Conservation (phyloP, 1,284 basidiomycete genomes). For the Hypsizygus ulmarius region DNA sequence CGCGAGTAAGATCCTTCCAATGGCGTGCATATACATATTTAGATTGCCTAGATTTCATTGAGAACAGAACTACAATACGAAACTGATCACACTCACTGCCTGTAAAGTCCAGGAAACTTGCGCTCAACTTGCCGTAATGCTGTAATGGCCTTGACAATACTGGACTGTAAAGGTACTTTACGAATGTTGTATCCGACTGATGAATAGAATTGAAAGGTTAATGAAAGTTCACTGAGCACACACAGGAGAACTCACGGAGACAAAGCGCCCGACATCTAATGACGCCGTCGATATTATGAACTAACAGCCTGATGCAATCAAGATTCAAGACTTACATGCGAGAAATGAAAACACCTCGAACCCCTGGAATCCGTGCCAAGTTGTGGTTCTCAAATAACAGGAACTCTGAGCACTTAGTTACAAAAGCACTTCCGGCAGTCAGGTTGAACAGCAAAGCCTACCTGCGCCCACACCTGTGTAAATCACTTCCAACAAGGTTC, state of each 20-base stretch:
- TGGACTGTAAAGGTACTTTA: conserved; percentile 20
- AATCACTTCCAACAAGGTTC: conserved; percentile 30
- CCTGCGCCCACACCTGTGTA: conserved; percentile 27
- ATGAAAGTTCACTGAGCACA: background rate
- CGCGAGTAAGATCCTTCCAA: conserved; percentile 35
- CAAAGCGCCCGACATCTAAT: conserved; percentile 37
- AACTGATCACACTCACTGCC: conserved; percentile 17
- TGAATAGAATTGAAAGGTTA: background rate
- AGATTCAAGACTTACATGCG: conserved; percentile 35
- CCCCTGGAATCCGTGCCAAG: conserved; percentile 16
- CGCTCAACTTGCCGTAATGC: conserved; percentile 23
- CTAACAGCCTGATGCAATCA: too few relatives aligned
- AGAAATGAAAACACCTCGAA: conserved; percentile 35
- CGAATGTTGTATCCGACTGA: conserved; percentile 42
- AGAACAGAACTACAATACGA: too few relatives aligned
- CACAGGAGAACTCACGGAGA: conserved; percentile 29
- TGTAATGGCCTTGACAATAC: conserved; percentile 28
- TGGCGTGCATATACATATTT: conserved; percentile 36
- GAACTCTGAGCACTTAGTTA: conserved; percentile 26
- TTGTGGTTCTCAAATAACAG: conserved; percentile 29
- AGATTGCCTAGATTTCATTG: background rate
- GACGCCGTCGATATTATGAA: too few relatives aligned
- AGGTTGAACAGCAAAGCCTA: too few relatives aligned
- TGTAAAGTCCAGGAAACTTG: conserved; percentile 23
- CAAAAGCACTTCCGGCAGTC: too few relatives aligned